Percentiles rank a stretch among this genome's conserved stretches.
Conservation (phyloP, 352 stramenopile genomes). For the Phytophthora chlamydospora region DNA sequence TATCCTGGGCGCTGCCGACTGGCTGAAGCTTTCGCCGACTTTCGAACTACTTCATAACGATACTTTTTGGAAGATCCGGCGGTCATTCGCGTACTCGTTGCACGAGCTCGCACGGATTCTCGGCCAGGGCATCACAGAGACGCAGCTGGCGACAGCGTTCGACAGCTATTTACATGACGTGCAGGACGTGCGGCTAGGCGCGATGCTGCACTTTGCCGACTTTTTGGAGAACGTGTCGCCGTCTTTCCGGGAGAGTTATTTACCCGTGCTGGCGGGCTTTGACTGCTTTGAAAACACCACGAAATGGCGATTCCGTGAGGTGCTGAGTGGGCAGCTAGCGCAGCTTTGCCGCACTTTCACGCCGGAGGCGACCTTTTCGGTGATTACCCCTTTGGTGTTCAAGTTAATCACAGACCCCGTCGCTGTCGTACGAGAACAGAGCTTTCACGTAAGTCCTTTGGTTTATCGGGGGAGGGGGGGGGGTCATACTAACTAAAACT, state of each 20-base stretch:
- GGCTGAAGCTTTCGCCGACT: conserved; percentile 75
- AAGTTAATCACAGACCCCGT: conserved; percentile 82
- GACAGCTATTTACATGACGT: conserved; percentile 86
- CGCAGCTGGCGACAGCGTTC: conserved; percentile 81
- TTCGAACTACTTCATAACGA: conserved; percentile 86
- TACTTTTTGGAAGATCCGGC: conserved; percentile 89
- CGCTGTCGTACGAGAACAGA: conserved; percentile 72
- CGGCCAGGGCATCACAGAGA: conserved; percentile 79
- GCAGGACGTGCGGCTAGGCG: conserved; percentile 82
- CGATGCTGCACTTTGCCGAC: conserved; percentile 85
- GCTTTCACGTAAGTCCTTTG: conserved; percentile 59
- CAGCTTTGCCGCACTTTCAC: conserved; percentile 79
- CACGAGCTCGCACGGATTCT: conserved; percentile 89
- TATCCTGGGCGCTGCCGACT: conserved; percentile 73
- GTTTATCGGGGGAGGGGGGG: too few species aligned
- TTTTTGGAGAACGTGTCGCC: conserved; percentile 82
- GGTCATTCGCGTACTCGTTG: conserved; percentile 92
- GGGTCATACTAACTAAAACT: conserved; percentile 3
- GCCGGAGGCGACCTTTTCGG: conserved; percentile 68
- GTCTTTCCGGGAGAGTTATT: conserved; percentile 76
- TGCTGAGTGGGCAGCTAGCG: conserved; percentile 76
- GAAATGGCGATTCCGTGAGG: conserved; percentile 86
- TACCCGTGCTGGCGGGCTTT: conserved; percentile 78
- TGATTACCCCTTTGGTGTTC: conserved; percentile 78
- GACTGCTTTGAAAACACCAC: conserved; percentile 70